Evolutionary conservation across 2,329 filamentous ascomycete species (phyloP), one percentile per base, ranked within the genome.

Genomic region (Pseudogymnoascus sp.): DNA sequence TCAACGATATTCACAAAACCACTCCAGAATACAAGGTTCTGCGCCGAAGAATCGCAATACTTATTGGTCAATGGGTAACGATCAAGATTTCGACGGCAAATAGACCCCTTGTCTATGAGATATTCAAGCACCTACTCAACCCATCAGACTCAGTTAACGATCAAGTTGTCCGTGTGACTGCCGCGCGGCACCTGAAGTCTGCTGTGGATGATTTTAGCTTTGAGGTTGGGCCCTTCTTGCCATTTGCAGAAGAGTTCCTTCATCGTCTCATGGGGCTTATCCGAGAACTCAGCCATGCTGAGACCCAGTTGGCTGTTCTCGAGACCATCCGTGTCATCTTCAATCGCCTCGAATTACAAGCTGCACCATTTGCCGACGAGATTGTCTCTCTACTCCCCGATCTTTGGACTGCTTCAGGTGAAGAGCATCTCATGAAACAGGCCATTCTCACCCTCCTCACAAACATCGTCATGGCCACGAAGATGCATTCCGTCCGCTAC

Each of bases 401-500:
- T 3, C 79, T 97, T 0, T 99, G 94, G 94, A 86, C 90, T 63
- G 84, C 87, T 59, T 91, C 90, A 2, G 90, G 87, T 0, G 75
- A 78, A 2, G 88, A 96, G 63, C 90, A 94, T 69, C 84, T 97
- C 73, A 89, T 97, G 79, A 97, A 97, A 74, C 92, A 97, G 74
- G 86, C 91, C 1, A 92, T 97, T 59, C 82, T 97, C 62, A 90
- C 89, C 2, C 88, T 97, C 38, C 85, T 97, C 59, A 82, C 90
- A 1, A 87, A 91, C 2, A 79, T 99, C 12, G 89, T 96, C n/a
- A 86, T 86, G 70, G 89, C 92, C 1, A 89, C 97, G 84, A 90
- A 88, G 63, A 81, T 83, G 11, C 83, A 88, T 8, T 94, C 91
- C 4, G 82, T 87, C 64, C 82, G 86, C 16, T 96, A 95, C 67